phyloP scores from a whole-genome alignment of 441 rosid species.

The Syzygium malaccense region DNA sequence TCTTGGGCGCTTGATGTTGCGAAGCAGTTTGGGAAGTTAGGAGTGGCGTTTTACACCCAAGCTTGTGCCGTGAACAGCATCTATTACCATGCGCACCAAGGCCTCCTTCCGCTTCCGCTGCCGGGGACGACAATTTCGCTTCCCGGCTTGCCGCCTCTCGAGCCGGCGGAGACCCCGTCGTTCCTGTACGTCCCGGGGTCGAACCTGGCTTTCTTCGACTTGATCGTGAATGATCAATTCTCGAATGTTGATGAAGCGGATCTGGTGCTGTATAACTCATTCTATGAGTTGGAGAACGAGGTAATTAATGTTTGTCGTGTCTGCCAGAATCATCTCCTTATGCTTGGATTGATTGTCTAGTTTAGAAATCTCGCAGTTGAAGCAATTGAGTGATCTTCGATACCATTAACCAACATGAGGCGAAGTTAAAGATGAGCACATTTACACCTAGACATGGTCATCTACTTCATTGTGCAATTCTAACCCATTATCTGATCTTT shows the following conservation, averaged over 20 bases:
- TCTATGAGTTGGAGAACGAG: conserved; percentile 8
- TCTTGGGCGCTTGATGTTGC: neutral
- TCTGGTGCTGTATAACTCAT: neutral
- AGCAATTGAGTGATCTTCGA: neutral
- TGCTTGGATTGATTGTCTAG: neutral
- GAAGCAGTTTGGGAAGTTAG: neutral
- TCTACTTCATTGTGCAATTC: neutral
- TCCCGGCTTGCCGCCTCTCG: neutral
- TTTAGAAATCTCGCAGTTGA: neutral
- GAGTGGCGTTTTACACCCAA: neutral
- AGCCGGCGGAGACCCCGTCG: neutral
- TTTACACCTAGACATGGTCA: neutral
- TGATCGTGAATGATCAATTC: neutral
- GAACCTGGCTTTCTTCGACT: neutral
- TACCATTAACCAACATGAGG: neutral
- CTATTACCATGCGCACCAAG: neutral
- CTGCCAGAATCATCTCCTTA: neutral
- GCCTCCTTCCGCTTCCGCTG: neutral
- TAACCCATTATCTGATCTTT: neutral
- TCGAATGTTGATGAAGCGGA: neutral
- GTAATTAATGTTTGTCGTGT: neutral
- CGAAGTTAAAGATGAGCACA: neutral
- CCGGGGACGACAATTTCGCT: neutral
- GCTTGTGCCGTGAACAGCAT: neutral
- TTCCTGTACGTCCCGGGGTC: neutral